Conservation (phyloP, 2,329 filamentous ascomycete genomes). For the Talaromyces sp. region DNA sequence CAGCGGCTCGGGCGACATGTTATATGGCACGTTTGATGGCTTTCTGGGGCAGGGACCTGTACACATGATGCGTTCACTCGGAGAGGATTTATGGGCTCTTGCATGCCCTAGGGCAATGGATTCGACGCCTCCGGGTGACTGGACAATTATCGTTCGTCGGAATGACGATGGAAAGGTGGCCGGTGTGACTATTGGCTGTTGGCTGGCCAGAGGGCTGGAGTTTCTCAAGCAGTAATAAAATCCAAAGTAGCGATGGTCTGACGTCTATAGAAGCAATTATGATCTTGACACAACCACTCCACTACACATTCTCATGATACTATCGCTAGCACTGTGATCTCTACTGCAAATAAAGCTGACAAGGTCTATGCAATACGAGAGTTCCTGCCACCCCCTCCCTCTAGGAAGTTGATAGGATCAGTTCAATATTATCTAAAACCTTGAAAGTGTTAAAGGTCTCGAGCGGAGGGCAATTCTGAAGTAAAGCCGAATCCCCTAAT, state of each 20-base stretch:
- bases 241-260: background rate
- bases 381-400: too few relatives aligned
- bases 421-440: too few relatives aligned
- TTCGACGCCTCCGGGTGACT: constrained; percentile 39
- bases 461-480: too few relatives aligned
- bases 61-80: constrained; percentile 35
- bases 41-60: constrained; percentile 37
- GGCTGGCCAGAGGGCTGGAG: constrained; percentile 29
- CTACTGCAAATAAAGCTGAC: too few relatives aligned
- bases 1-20: constrained; percentile 28
- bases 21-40: constrained; percentile 43
- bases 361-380: too few relatives aligned
- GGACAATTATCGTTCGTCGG: constrained; percentile 37
- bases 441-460: too few relatives aligned
- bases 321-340: too few relatives aligned
- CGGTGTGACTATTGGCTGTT: constrained; percentile 36
- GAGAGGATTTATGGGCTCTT: constrained; percentile 37
- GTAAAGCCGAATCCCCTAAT: too few relatives aligned
- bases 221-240: background rate
- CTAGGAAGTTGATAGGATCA: too few relatives aligned
- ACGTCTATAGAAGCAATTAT: too few relatives aligned
- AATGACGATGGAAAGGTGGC: constrained; percentile 19
- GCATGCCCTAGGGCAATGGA: constrained; percentile 39
- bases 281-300: too few relatives aligned
- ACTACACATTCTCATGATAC: too few relatives aligned